Base-by-base conservation (phyloP, 2,329 filamentous ascomycete genomes). In the Neoascochyta sp. region DNA sequence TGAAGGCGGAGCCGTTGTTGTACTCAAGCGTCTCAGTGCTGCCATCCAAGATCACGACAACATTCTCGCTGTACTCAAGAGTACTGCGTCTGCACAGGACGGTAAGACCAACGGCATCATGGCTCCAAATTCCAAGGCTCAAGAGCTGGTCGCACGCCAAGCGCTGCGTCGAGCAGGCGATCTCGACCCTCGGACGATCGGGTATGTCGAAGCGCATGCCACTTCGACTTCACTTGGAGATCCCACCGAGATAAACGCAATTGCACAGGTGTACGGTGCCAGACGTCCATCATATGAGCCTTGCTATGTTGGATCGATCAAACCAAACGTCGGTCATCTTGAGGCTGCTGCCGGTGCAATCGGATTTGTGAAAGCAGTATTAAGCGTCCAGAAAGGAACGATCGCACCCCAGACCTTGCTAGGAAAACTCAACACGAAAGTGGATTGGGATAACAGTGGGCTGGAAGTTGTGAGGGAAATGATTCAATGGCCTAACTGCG, bases 171-270 rank as follows among this genome's bases (percentile, higher is more conserved):
- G 36, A 9, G 30, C 36, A n/a, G 36, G 31, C 3, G 16, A 30
- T 7, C 14, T 43, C 9, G 34, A 43, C 17, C 33, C 37, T 4
- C 26, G 19, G 5, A 29, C 29, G 3, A 43, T 39, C 4, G 39
- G 35, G 13, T 47, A 45, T 22, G 31, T 47, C 9, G 45, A 48
- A 13, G 45, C 45, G 16, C 45, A 48, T 23, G 40, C 76, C 6
- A 80, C 76, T 0, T 76, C 76, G 3, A 80, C 76, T 2, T 66
- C 70, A 20, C 74, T 71, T 2, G 74, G 76, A 4, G 49, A 52
- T 12, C 47, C 49, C 8, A 43, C 44, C 3, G 52, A 57, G 17
- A 39, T 40, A 3, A 32, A 21, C 2, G 49, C 49, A 3, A 42
- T 52, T 14, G 34, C 28, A 9, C 21, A 13, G 9, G 36, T 35